phyloP scores from a whole-genome alignment of 139 green algal species.

The Diplosphaera chodatii region DNA sequence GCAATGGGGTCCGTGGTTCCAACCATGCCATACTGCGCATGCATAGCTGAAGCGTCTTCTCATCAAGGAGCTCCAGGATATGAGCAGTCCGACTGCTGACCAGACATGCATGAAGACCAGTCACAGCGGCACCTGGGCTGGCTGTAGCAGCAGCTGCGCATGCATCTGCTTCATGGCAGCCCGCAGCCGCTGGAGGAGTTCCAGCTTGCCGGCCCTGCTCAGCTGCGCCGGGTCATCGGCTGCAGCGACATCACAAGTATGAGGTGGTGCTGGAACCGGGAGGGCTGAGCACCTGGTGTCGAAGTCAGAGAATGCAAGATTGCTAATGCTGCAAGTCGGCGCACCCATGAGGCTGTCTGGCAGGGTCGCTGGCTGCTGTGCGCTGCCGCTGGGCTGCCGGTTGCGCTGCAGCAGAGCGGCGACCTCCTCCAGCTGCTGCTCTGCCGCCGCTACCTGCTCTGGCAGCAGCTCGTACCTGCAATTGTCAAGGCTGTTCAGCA shows the following conservation, averaged over 20 bases:
- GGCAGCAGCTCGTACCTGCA: slow-evolving; percentile 52
- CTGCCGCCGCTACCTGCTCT: slow-evolving; percentile 45
- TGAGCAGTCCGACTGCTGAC: too few relatives aligned
- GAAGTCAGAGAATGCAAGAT: not conserved
- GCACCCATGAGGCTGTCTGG: slow-evolving; percentile 10
- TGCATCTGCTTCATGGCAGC: slow-evolving; percentile 22
- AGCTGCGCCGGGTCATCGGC: slow-evolving; percentile 29
- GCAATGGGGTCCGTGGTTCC: too few relatives aligned
- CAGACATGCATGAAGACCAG: too few relatives aligned
- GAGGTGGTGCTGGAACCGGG: too few relatives aligned
- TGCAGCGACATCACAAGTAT: slow-evolving; percentile 15
- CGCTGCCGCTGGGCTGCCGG: slow-evolving; percentile 5
- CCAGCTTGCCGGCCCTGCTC: slow-evolving; percentile 32
- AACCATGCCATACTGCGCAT: too few relatives aligned
- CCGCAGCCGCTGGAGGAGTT: slow-evolving; percentile 48
- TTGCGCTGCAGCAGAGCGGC: slow-evolving; percentile 6
- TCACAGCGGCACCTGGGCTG: not conserved
- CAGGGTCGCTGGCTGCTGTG: not conserved
- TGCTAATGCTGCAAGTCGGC: not conserved
- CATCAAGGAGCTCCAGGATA: too few relatives aligned
- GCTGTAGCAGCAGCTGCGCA: slow-evolving; percentile 6
- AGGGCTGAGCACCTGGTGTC: too few relatives aligned
- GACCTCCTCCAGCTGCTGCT: slow-evolving; percentile 41
- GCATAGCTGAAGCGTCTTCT: too few relatives aligned
- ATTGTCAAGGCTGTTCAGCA: too few relatives aligned